These are phyloP conservation scores for Tulasnella sp. DNA, from an alignment of 768 basidiomycete species.

Conservation along the genomic window DNA sequence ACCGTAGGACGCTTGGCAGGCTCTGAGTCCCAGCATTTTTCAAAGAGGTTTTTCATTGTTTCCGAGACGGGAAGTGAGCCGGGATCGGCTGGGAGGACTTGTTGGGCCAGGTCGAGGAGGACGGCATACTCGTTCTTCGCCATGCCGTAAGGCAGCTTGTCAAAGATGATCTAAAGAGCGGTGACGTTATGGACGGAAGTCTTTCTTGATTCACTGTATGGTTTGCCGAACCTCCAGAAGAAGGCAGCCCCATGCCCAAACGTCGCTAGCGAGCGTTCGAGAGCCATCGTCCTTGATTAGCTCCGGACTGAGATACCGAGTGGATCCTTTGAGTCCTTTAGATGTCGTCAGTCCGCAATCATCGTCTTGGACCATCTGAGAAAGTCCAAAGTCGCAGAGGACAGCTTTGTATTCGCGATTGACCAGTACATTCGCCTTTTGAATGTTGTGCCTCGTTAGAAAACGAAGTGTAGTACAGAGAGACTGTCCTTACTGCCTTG, in stretches of 20 bases:
- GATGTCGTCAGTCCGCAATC: neutral
- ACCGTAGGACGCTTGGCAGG: neutral
- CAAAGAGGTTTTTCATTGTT: neutral
- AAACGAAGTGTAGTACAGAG: neutral
- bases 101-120: neutral
- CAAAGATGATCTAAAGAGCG: neutral
- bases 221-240: neutral
- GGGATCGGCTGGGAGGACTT: neutral
- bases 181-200: neutral
- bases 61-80: neutral
- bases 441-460: neutral
- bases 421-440: conserved; percentile 2
- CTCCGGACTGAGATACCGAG: neutral
- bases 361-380: conserved; percentile 2
- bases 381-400: conserved; percentile 13
- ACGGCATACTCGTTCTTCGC: neutral
- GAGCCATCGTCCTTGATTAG: neutral
- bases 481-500: neutral
- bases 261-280: neutral
- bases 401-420: neutral
- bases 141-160: neutral
- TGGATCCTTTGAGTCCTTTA: neutral
- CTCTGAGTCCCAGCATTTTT: neutral
- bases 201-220: neutral
- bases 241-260: conserved; percentile 8